A percentile compares a stretch with the other conserved stretches of the same genome.
Conservation (phyloP, 2,329 filamentous ascomycete genomes). For the Cordyceps sp. region DNA sequence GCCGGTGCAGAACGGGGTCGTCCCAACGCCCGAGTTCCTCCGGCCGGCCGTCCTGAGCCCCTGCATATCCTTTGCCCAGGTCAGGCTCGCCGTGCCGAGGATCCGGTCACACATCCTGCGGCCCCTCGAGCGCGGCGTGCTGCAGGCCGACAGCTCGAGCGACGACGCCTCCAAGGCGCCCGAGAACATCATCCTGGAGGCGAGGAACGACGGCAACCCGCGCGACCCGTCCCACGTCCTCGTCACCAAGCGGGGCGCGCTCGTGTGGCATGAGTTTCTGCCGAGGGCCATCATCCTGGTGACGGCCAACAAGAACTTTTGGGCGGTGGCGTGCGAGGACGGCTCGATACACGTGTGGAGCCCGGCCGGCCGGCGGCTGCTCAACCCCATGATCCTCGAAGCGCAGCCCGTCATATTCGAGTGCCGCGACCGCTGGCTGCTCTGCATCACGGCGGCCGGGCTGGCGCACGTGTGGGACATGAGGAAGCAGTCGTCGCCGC, state of each 20-base stretch:
- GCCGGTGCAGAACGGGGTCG: slow-evolving; percentile 39
- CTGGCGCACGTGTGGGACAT: slow-evolving; percentile 92
- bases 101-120: slow-evolving; percentile 69
- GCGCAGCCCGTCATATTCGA: slow-evolving; percentile 90
- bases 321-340: slow-evolving; percentile 87
- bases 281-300: slow-evolving; percentile 76
- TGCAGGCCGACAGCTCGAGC: slow-evolving; percentile 32
- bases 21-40: slow-evolving; percentile 65
- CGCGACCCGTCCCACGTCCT: slow-evolving; percentile 75
- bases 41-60: slow-evolving; percentile 79
- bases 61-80: slow-evolving; percentile 62
- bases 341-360: slow-evolving; percentile 85
- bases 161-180: slow-evolving; percentile 47
- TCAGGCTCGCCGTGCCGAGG: slow-evolving; percentile 75
- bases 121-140: slow-evolving; percentile 52
- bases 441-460: slow-evolving; percentile 78
- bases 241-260: slow-evolving; percentile 61
- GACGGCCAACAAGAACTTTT: slow-evolving; percentile 80
- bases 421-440: slow-evolving; percentile 72
- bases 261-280: slow-evolving; percentile 88
- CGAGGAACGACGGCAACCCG: slow-evolving; percentile 61
- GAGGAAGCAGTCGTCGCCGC: slow-evolving; percentile 63
- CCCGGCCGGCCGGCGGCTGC: slow-evolving; percentile 68
- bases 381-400: slow-evolving; percentile 76
- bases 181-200: slow-evolving; percentile 70